Base-by-base conservation (phyloP, 179 eudicot genomes). In the Beta corolliflora region DNA sequence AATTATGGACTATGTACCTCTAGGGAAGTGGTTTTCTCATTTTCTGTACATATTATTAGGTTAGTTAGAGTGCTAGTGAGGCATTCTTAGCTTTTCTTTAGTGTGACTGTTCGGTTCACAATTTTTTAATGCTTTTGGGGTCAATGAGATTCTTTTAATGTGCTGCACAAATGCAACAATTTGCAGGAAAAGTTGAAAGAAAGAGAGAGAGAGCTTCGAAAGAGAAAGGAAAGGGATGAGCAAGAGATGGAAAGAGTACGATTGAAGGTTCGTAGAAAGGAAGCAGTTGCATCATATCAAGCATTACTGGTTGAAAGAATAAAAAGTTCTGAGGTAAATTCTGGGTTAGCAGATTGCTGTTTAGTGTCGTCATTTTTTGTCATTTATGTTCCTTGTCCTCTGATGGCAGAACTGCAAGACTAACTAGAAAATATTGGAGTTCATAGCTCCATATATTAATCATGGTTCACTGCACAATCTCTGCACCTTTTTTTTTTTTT, bases 171-270 rank as follows among this genome's bases (percentile, higher is more conserved):
- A 15, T 81, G 25, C 78, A 44, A 80, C 23, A 45, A 45, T 77
- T 78, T 84, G 77, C 81, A 96, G 98, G 99, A 94, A 58, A 97
- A 93, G 83, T 78, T 97, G 71, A 97, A 90, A 90, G 99, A 97
- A 84, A 89, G 97, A 81, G 99, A 97, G 83, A 85, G 97, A 80
- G 93, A 89, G 77, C 50, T 88, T 72, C 90, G 98, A 76, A 97
- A 97, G 83, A 90, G 99, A 79, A 97, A 97, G 87, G 99, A 94
- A 84, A 86, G 99, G 84, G 99, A 97, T 82, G 99, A 94, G 87
- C 98, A 92, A 84, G 98, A 97, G 86, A 92, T 97, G 88, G 99
- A 97, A 88, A 92, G 99, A 86, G 92, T 97, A 78, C 89, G 93
- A 60, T 79, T 84, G 65, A 97, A 97, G 91, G 97, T 97, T 88